Conservation (phyloP, 2,329 filamentous ascomycete genomes). For the Colletotrichum zoysiae region DNA sequence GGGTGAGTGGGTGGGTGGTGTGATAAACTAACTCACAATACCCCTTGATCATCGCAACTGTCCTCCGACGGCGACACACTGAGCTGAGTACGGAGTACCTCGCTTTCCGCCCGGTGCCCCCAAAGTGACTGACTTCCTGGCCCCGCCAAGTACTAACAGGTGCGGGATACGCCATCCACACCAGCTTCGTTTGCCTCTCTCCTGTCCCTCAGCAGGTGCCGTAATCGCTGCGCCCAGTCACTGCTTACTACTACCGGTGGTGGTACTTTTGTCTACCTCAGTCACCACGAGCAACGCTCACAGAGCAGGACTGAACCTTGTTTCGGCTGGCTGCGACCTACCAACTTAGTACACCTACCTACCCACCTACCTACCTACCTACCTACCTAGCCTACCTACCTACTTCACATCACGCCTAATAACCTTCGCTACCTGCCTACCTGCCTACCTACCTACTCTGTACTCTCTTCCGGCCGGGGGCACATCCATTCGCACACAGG, state of each 20-base stretch:
- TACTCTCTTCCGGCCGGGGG: constrained; percentile 32
- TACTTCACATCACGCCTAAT: constrained; percentile 28
- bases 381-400: constrained; percentile 25
- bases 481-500: constrained; percentile 35
- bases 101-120: constrained; percentile 13
- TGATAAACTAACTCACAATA: not conserved
- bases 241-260: not conserved
- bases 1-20: not conserved
- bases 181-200: constrained; percentile 10
- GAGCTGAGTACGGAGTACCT: not conserved
- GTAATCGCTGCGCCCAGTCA: not conserved
- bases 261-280: not conserved
- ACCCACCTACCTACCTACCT: not conserved
- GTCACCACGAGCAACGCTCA: not conserved
- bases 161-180: constrained; percentile 30
- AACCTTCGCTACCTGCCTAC: constrained; percentile 8
- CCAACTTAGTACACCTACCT: not conserved
- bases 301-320: constrained; percentile 18
- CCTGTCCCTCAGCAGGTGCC: not conserved
- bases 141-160: constrained; percentile 33
- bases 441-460: not conserved
- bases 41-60: constrained; percentile 1
- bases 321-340: constrained; percentile 11
- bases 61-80: not conserved
- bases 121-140: constrained; percentile 31